Evolutionary conservation across 495 filamentous ascomycete species (phyloP).

Genomic region (Penicillium paradoxum): DNA sequence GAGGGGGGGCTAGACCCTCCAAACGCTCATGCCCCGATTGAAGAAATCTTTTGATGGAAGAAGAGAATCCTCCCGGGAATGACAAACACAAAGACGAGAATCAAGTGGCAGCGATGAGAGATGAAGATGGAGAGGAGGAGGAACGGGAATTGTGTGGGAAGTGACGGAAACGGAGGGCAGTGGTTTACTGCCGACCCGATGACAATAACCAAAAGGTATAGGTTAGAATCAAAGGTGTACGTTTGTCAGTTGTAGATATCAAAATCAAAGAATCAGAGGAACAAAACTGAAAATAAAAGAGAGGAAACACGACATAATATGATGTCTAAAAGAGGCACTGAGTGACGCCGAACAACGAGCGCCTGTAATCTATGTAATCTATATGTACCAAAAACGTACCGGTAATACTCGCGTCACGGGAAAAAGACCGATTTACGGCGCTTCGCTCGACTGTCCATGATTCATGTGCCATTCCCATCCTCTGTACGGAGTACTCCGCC

Average conservation of each 20-base stretch:
- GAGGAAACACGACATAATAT: conserved; percentile 1
- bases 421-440: conserved; percentile 16
- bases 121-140: neutral
- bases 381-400: neutral
- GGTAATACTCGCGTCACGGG: conserved; percentile 5
- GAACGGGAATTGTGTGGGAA: neutral
- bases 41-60: conserved; percentile 7
- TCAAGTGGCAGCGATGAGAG: neutral
- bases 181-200: conserved; percentile 3
- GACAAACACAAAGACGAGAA: neutral
- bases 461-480: neutral
- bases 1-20: conserved; percentile 34
- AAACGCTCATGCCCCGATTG: conserved; percentile 25
- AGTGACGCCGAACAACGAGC: neutral
- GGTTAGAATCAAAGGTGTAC: neutral
- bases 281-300: neutral
- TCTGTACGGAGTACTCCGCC: neutral
- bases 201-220: neutral
- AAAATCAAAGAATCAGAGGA: neutral
- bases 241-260: neutral
- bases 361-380: conserved; percentile 1
- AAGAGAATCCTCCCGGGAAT: neutral
- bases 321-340: neutral
- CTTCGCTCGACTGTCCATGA: conserved; percentile 4
- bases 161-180: conserved; percentile 3